Base-by-base conservation (phyloP, 1,139 yeast genomes). In the Torulaspora globosa region DNA sequence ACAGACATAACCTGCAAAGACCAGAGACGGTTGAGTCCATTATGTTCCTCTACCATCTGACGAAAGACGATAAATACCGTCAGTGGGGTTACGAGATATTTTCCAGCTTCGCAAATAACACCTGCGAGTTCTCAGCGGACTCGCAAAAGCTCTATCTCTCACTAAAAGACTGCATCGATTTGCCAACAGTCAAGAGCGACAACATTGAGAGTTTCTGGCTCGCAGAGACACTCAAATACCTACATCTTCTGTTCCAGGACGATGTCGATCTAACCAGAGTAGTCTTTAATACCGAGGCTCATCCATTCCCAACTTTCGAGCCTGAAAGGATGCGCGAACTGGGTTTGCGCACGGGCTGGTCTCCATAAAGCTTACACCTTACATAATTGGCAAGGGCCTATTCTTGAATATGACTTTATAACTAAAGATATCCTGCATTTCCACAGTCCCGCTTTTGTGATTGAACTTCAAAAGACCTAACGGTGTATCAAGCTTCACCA, bases 1-100 rank as follows among this genome's bases (percentile, higher is more conserved):
- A 90, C 62, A 77, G 75, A 47, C 96, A 89, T 65, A 88, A 88
- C 64, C 70, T 89, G 53, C 97, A 89, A 69, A 78, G 97, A 55
- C 97, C 97, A 1, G 97, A 90, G 65, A 87, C 97, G 0, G 95
- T 89, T 3, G 97, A 90, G 67, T 84, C 95, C 1, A 72, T 90
- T 41, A 89, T 84, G 72, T 75, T 85, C 56, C 69, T 90, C 54
- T 90, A 83, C 70, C 78, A 94, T 56, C 71, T 89, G 54, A 87
- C 96, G 1, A 82, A 84, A 24, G 94, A 90, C 60, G 78, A 76
- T 27, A 84, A 83, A 59, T 90, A 89, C 65, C 78, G 97, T 55
- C 75, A 82, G 57, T 89, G 95, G 89, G 97, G 97, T 9, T 86
- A 85, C 76, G 84, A 85, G 59, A 87, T 90, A 36, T 86, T 89